Percentiles rank a stretch among this genome's conserved stretches.
These are phyloP conservation scores for Nigrospora sphaerica DNA, from an alignment of 2,329 filamentous ascomycete species.

Conservation along the genomic window DNA sequence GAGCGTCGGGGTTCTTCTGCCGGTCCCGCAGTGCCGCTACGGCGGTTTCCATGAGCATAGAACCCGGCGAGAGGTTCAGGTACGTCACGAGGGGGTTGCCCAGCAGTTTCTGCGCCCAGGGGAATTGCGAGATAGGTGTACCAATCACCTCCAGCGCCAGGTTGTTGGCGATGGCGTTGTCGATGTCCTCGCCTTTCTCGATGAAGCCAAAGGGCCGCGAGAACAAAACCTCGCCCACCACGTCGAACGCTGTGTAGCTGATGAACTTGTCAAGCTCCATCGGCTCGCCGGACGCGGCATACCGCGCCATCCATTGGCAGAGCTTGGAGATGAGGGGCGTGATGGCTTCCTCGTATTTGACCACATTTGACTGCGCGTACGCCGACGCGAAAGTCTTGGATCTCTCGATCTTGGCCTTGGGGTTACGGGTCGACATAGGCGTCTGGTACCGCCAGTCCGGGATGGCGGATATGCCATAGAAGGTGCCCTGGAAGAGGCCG, in stretches of 20 bases:
- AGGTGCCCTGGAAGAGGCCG: background rate
- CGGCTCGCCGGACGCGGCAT: background rate
- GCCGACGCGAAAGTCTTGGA: conserved; percentile 2
- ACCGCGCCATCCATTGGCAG: conserved; percentile 1
- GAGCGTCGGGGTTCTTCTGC: conserved; percentile 3
- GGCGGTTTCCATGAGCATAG: conserved; percentile 4
- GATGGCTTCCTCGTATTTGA: conserved; percentile 6
- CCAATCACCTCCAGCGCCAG: conserved; percentile 1
- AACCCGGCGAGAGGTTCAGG: conserved; percentile 6
- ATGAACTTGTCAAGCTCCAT: conserved; percentile 7
- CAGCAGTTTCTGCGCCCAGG: conserved; percentile 7
- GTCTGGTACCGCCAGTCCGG: conserved; percentile 7
- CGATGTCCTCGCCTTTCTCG: conserved; percentile 13
- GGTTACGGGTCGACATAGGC: conserved; percentile 6
- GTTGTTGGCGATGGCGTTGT: conserved; percentile 10
- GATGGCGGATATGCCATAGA: conserved; percentile 3
- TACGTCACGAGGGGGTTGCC: conserved; percentile 10
- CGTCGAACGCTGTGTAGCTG: conserved; percentile 15
- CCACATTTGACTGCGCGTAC: conserved; percentile 18
- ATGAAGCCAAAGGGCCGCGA: conserved; percentile 19
- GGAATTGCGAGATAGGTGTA: conserved; percentile 3
- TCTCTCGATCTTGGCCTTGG: conserved; percentile 6
- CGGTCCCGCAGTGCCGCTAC: conserved; percentile 2
- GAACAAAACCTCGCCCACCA: conserved; percentile 17
- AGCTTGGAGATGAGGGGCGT: conserved; percentile 1